These are phyloP conservation scores for Pestalotiopsis sp. DNA, from an alignment of 2,329 filamentous ascomycete genomes.

Conservation along the genomic window DNA sequence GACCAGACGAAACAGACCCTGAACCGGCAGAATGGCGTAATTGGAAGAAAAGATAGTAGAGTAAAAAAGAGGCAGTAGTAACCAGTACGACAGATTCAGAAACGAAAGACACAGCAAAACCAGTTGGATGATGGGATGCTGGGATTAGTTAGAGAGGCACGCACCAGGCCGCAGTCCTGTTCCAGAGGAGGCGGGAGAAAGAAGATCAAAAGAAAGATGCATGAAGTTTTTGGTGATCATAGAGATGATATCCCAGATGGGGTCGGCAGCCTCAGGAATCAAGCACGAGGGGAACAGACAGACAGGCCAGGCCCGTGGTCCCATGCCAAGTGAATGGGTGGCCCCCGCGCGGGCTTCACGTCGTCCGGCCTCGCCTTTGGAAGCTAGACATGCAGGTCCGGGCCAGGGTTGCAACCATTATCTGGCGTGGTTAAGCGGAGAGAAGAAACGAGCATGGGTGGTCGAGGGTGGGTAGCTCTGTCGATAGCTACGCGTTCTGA, in stretches of 20 bases:
- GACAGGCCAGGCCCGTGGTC: not conserved
- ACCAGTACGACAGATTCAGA: conserved; percentile 23
- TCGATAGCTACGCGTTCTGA: not conserved
- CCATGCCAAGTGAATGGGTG: conserved; percentile 23
- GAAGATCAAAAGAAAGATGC: conserved; percentile 23
- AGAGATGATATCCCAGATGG: conserved; percentile 26
- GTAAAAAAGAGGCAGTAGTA: not conserved
- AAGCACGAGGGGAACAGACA: no score
- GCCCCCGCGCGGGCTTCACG: conserved; percentile 33
- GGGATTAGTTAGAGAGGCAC: conserved; percentile 31
- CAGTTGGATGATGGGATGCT: conserved; percentile 20
- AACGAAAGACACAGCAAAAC: conserved; percentile 33
- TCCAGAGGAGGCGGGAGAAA: conserved; percentile 33
- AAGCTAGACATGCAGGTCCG: conserved; percentile 28
- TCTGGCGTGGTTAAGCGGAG: conserved; percentile 18
- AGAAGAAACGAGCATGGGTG: conserved; percentile 9
- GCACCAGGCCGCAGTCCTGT: conserved; percentile 32
- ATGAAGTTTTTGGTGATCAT: conserved; percentile 28
- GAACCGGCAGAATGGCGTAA: conserved; percentile 38
- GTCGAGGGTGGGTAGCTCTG: conserved; percentile 7
- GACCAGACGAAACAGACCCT: conserved; percentile 48
- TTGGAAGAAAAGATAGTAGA: conserved; percentile 26
- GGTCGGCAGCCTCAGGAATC: conserved; percentile 2
- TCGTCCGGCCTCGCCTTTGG: conserved; percentile 32
- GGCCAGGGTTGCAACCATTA: conserved; percentile 25